Percentiles rank a stretch among this genome's conserved stretches.
Conservation (phyloP, 23 red algal species). For the Agarophyton chilense region DNA sequence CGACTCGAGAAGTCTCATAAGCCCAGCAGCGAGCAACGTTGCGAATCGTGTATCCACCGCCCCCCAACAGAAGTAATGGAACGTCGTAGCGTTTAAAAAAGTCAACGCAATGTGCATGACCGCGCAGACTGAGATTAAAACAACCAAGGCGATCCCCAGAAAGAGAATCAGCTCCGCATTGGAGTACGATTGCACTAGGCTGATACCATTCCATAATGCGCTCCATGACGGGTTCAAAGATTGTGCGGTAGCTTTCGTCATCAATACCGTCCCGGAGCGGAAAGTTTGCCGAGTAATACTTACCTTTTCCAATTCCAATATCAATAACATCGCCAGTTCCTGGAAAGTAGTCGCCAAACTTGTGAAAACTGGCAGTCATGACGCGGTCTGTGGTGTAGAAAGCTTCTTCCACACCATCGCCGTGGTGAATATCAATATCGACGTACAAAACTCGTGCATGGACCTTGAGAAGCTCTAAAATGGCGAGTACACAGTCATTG, state of each 20-base stretch:
- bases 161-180: conserved; percentile 98
- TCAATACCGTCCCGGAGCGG: conserved; percentile 98
- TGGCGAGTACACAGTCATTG: conserved; percentile 97
- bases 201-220: conserved; percentile 97
- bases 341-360: conserved; percentile 98
- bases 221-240: conserved; percentile 94
- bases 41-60: conserved; percentile 98
- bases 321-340: conserved; percentile 95
- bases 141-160: conserved; percentile 95
- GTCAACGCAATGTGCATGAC: conserved; percentile 93
- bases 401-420: conserved; percentile 99
- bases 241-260: conserved; percentile 84
- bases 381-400: conserved; percentile 99
- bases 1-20: conserved; percentile 84
- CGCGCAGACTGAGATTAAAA: conserved; percentile 90
- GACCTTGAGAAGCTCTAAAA: conserved; percentile 94
- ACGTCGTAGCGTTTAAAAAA: conserved; percentile 90
- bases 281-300: conserved; percentile 94
- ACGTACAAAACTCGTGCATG: conserved; percentile 94
- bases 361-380: conserved; percentile 99
- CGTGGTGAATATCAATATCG: conserved; percentile 99
- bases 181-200: conserved; percentile 93
- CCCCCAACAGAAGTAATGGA: conserved; percentile 90
- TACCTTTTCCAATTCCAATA: conserved; percentile 82
- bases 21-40: conserved; percentile 99